Base-by-base conservation (phyloP, 768 basidiomycete genomes). In the Amyloporia xantha region DNA sequence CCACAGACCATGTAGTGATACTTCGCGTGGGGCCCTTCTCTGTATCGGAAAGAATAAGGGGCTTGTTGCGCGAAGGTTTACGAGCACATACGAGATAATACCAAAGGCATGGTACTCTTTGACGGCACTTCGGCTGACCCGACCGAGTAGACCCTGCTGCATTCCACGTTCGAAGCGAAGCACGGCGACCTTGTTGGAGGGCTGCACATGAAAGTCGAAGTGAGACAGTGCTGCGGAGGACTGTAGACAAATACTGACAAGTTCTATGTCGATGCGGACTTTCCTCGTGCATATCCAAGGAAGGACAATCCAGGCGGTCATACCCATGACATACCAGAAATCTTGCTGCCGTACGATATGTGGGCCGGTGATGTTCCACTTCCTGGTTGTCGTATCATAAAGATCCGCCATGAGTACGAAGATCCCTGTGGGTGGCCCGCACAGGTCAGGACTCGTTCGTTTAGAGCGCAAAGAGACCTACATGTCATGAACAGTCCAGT, bases 41-140 rank as follows among this genome's bases (percentile, higher is more conserved):
- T 86, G 58, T n/a, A 37, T 41, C 41, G 11, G 48, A 47, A 15
- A 13, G 25, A 47, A 52, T 38, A 26, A 41, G 30, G 38, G 23
- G 21, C 44, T 35, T 6, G 45, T 28, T 37, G 13, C 62, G 6
- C 38, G 20, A 26, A 20, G 21, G 5, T 19, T 35, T 37, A 13
- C 20, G 38, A 27, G 35, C 27, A 46, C 81, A 20, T 64, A 86
- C 82, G 83, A 85, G 50, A 89, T 75, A 52, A 84, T 81, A 46
- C 86, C 86, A 52, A 89, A 90, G 26, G 85, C 84, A 62, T 89
- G 87, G 63, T 88, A 89, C 63, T 90, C 86, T 82, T 80, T 78
- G 53, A 88, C 73, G 26, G 82, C 73, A 17, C 78, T 78, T 28
- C 85, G 82, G 53, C 83, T 83, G 68, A 89, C 76, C 48, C 86